Base-by-base conservation (phyloP, 805 yeast species). In the Lipomyces orientalis region DNA sequence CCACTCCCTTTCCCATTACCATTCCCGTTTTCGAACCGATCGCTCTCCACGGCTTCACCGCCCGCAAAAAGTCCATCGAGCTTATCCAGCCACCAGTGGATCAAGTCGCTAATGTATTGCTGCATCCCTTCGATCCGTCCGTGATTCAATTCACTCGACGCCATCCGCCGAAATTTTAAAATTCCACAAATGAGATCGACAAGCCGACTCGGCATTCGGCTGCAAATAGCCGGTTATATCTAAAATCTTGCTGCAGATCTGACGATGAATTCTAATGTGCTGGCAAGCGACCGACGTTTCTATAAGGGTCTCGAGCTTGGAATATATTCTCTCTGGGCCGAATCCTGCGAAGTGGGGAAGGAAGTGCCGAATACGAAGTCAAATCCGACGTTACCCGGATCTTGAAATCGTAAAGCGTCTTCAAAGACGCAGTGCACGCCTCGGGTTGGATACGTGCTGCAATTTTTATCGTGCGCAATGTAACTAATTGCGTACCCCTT, bases 161-260 rank as follows among this genome's bases (percentile, higher is more conserved):
- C 49, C 49, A 43, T 43, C 49, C 49, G 22, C 49, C 19, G 25
- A 43, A 43, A 43, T 43, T 43, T 19, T 43, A 16, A 43, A 43
- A 43, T 43, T 22, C 49, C 16, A 43, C 49, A 43, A 16, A 43
- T n/a, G 49, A 43, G 49, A 43, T 19, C 49, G 49, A 12, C 49
- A 43, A 43, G 49, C 49, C 49, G 49, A 16, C 49, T 43, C 49
- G 49, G 49, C 49, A 43, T 43, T 43, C 49, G 49, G 49, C 49
- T 14, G 49, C 7, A n/a, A 43, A 43, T 43, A 43, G 49, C 49
- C 49, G 49, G 49, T 19, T 43, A 16, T 43, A 43, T n/a, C 19
- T 43, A 43, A 43, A 43, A 8, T 43, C 49, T 16, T 19, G 16
- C 49, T 16, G 9, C 16, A 12, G 9, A n/a, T 19, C 49, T 43